Evolutionary conservation across 306 rosid species (phyloP).

Genomic region (Morella rubra): DNA sequence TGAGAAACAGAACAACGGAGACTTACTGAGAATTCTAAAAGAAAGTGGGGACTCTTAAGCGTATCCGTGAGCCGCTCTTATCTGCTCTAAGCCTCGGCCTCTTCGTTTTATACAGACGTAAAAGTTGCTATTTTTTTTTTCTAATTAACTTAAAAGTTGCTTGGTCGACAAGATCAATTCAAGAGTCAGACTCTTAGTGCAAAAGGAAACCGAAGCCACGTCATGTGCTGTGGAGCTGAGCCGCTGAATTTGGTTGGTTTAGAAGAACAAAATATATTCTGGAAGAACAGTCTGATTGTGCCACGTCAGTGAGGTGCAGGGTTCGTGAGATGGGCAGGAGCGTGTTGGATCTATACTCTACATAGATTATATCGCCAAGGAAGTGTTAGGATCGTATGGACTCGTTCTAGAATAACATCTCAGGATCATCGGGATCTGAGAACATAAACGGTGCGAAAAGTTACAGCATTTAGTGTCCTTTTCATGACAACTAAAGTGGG

Average conservation of each 20-base stretch:
- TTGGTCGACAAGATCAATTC: conserved; percentile 54
- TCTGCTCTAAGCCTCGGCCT: conserved; percentile 4
- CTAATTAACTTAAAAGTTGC: no score
- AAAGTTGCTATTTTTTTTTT: no score
- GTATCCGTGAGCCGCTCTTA: conserved; percentile 43
- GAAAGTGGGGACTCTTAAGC: conserved; percentile 8
- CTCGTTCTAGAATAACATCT: no score
- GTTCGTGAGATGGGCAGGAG: not conserved
- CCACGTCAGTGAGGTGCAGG: not conserved
- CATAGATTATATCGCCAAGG: not conserved
- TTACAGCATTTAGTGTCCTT: no score
- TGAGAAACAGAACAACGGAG: no score
- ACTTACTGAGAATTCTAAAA: no score
- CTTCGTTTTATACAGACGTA: not conserved
- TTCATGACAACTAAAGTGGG: no score
- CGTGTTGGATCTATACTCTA: not conserved
- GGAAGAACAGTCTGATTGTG: not conserved
- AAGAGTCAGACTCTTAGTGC: not conserved
- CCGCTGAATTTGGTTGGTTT: not conserved
- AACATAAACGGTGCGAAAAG: no score
- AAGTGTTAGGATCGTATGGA: no score
- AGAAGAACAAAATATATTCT: not conserved
- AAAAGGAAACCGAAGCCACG: not conserved
- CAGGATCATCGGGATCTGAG: no score
- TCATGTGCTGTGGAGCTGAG: not conserved